phyloP scores from a whole-genome alignment of 2,329 filamentous ascomycete species.

The Clonostachys chloroleuca region DNA sequence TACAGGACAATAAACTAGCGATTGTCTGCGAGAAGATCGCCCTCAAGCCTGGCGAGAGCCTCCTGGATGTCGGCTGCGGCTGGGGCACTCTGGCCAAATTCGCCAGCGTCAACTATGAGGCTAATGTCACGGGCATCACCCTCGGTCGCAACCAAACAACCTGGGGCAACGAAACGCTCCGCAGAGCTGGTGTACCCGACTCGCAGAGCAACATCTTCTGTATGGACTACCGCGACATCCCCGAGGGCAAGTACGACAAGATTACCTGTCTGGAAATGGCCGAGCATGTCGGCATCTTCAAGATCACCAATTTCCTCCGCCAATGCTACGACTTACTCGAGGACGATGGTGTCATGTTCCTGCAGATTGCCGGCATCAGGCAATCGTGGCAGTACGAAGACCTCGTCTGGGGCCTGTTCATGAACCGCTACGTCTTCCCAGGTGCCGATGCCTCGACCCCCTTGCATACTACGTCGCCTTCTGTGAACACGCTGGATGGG shows the following conservation, averaged over 20 bases:
- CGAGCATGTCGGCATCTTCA: slow-evolving; percentile 93
- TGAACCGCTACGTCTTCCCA: slow-evolving; percentile 99
- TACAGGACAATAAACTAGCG: slow-evolving; percentile 96
- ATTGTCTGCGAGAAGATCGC: slow-evolving; percentile 95
- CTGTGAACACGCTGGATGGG: slow-evolving; percentile 66
- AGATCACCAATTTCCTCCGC: slow-evolving; percentile 74
- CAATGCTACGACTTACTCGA: slow-evolving; percentile 95
- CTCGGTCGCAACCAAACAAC: slow-evolving; percentile 94
- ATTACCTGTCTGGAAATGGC: slow-evolving; percentile 99
- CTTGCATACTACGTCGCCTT: slow-evolving; percentile 82
- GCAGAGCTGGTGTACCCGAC: slow-evolving; percentile 76
- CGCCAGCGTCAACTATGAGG: slow-evolving; percentile 87
- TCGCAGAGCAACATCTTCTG: slow-evolving; percentile 89
- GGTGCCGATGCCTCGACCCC: slow-evolving; percentile 91
- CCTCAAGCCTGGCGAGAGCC: slow-evolving; percentile 71
- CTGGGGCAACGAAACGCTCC: slow-evolving; percentile 90
- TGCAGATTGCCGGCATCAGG: slow-evolving; percentile 91
- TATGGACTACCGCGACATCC: slow-evolving; percentile 95
- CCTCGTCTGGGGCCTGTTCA: slow-evolving; percentile 95
- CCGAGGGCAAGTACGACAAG: slow-evolving; percentile 72
- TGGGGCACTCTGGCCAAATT: slow-evolving; percentile 97
- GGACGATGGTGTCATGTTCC: slow-evolving; percentile 92
- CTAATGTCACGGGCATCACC: slow-evolving; percentile 81
- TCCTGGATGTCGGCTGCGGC: slow-evolving; percentile 95
- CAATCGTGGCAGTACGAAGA: slow-evolving; percentile 98